Evolutionary conservation across 176 grass and related monocot genomes (phyloP).

Genomic region (Oryza nivara): DNA sequence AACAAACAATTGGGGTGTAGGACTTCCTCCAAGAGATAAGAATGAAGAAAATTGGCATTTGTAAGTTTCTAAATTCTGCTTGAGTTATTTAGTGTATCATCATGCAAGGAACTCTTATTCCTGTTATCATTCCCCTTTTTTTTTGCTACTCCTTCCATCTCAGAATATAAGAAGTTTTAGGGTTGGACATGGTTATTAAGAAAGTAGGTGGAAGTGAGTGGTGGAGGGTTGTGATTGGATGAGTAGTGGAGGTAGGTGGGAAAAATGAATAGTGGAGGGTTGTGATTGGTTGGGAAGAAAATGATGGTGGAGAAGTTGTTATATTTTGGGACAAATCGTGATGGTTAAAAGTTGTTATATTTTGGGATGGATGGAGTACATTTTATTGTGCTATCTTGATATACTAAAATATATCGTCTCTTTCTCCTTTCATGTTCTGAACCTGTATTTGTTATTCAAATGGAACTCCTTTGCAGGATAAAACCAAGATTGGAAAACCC

Average conservation of each 20-base stretch:
- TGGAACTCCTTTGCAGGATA: constrained; percentile 55
- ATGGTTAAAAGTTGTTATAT: too few relatives aligned
- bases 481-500: constrained; percentile 80
- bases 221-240: too few relatives aligned
- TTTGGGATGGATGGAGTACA: neutral
- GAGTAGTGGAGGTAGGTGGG: too few relatives aligned
- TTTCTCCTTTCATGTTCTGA: neutral
- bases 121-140: neutral
- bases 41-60: constrained; percentile 81
- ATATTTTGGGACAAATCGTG: too few relatives aligned
- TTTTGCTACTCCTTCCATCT: neutral
- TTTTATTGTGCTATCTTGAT: constrained; percentile 5
- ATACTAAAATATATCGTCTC: neutral
- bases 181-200: too few relatives aligned
- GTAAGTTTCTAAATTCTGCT: constrained; percentile 51
- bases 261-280: too few relatives aligned
- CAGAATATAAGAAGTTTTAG: too few relatives aligned
- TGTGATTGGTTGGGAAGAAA: too few relatives aligned
- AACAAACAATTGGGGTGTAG: constrained; percentile 96
- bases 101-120: neutral
- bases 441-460: constrained; percentile 23
- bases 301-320: too few relatives aligned
- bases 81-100: neutral
- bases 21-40: constrained; percentile 90
- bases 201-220: too few relatives aligned